These are phyloP conservation scores for Gelatoporia subvermispora DNA, from an alignment of 768 basidiomycete species.

Conservation along the genomic window DNA sequence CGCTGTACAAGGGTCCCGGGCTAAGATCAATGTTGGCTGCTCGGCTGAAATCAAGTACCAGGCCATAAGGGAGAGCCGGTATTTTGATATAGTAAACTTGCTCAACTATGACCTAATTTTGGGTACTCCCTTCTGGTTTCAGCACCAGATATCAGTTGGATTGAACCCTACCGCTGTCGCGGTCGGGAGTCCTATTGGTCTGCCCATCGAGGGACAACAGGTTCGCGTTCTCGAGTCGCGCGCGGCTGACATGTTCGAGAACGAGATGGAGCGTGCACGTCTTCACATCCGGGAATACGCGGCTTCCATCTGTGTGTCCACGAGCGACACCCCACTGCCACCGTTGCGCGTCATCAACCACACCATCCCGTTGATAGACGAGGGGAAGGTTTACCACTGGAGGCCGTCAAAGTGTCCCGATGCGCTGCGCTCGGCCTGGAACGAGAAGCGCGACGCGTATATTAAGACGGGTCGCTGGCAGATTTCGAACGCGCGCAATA, in stretches of 20 bases:
- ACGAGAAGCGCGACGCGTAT: conserved; percentile 26
- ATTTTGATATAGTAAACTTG: conserved; percentile 19
- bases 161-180: conserved; percentile 16
- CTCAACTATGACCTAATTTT: conserved; percentile 19
- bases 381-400: conserved; percentile 28
- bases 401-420: conserved; percentile 31
- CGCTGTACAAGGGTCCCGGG: conserved; percentile 35
- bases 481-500: conserved; percentile 20
- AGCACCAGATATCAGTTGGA: conserved; percentile 10
- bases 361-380: conserved; percentile 28
- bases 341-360: conserved; percentile 30
- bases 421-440: conserved; percentile 20
- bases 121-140: conserved; percentile 21
- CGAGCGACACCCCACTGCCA: conserved; percentile 14
- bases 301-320: conserved; percentile 8
- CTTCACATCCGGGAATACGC: conserved; percentile 13
- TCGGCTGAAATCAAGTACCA: conserved; percentile 11
- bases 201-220: conserved; percentile 11
- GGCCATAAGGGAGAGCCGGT: conserved; percentile 6
- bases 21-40: conserved; percentile 28
- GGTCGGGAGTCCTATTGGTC: conserved; percentile 8
- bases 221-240: conserved; percentile 9
- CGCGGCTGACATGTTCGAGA: conserved; percentile 12
- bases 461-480: conserved; percentile 27
- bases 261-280: conserved; percentile 11